Base-by-base conservation (phyloP, 768 basidiomycete species). In the Candolleomyces aberdarensis region DNA sequence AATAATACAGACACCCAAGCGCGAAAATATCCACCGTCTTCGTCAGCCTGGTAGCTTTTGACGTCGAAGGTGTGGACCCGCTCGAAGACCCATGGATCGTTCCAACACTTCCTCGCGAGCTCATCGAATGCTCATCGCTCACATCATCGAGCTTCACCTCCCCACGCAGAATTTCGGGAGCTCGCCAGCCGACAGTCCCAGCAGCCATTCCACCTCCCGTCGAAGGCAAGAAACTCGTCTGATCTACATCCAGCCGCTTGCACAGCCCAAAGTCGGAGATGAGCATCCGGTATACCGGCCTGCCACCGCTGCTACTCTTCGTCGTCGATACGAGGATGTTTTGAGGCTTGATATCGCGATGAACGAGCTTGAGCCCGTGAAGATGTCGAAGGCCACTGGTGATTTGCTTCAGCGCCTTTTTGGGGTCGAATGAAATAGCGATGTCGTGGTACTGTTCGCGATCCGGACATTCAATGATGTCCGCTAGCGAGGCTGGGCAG, bases 231-330 rank as follows among this genome's bases (percentile, higher is more conserved):
- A 98, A 98, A 68, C 93, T 95, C 55, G 94, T 96, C 81, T 98
- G 96, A 74, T 98, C 97, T 41, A 92, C 78, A 65, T 98, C 96
- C 49, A 98, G 81, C 72, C 92, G 94, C 73, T 96, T 96, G 71
- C 96, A 98, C 54, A 99, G 80, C 40, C 97, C 97, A 71, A 99
- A 98, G 75, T 99, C 97, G 1, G 95, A 97, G 60, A 95, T 96
- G 62, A 96, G 76, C 93, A 96, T 94, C 52, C 92, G 79, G 65
- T 92, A 70, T 72, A 83, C 51, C n/a, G 64, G 62, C 58, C 67
- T 65, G 59, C 67, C 65, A 71, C 74, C 66, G 70, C 76, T 68
- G 69, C 75, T 62, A 75, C 75, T 83, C 67, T 89, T 90, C 2
- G 85, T 83, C 14, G 78, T 78, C 14, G 93, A 92, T 11, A 98